Evolutionary conservation across 805 yeast genomes (phyloP), one percentile per base, ranked within the genome.

Genomic region (Metschnikowia arizonensis): DNA sequence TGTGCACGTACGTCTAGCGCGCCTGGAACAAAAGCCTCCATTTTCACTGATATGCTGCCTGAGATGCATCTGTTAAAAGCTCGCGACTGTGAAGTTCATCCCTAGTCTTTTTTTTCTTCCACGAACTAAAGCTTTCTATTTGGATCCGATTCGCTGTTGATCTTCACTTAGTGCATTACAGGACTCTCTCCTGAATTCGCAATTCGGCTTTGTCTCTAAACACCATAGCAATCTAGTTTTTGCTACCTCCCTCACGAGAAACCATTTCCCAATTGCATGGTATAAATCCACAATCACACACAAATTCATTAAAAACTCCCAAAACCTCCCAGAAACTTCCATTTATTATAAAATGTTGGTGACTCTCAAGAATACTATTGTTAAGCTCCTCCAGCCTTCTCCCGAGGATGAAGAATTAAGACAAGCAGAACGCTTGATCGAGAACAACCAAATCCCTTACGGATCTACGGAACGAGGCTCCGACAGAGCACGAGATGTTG

Each of bases 401-500:
- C 40, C 49, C 30, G 56, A 49, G 29, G 58, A 50, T 42, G 66
- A 56, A 11, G 68, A 66, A 37, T 60, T 65, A 50, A 60, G 53
- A 15, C 50, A 61, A 33, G 66, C 65, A 24, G 61, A 66, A 41
- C 40, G 63, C 30, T 56, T 65, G 42, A 60, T 70, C 31, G 59
- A 64, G 17, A 55, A 61, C 46, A 65, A 64, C 48, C 62, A 65
- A 44, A 44, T 55, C 5, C 72, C 71, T 11, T 71, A 69, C 50
- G 75, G 75, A 3, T 49, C 74, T 7, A 60, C 66, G 7, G 41
- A 34, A 15, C 25, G 21, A 17, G 45, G 44, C n/a, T 40, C 45
- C 17, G 73, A 70, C 47, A 57, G 76, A 40, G 68, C 62, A 4
- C 69, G 63, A 47, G 59, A 59, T 44, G 51, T 60, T 2, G 67